Conservation (phyloP, 2,329 filamentous ascomycete genomes). For the Diaporthe australafricana region DNA sequence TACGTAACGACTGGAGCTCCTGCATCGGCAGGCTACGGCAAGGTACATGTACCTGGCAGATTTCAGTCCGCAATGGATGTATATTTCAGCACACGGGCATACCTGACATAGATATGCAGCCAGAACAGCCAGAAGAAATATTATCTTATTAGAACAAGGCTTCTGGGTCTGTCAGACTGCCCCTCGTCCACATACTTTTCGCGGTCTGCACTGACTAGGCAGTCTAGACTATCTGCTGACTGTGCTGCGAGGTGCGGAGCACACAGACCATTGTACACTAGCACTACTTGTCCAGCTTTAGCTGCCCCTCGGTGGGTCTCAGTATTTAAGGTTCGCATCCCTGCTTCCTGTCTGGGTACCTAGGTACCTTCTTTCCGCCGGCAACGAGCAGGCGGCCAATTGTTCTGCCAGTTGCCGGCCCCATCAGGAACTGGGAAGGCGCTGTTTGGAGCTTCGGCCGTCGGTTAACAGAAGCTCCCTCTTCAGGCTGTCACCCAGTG, state of each 20-base stretch:
- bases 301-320: constrained; percentile 18
- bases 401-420: constrained; percentile 30
- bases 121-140: neutral
- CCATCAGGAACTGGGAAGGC: neutral
- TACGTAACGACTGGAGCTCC: constrained; percentile 39
- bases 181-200: neutral
- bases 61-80: neutral
- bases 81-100: neutral
- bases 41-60: constrained; percentile 11
- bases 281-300: too few relatives aligned
- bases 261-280: too few relatives aligned
- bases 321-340: constrained; percentile 16
- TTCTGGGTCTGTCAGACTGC: too few relatives aligned
- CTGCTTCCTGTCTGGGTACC: neutral
- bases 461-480: neutral
- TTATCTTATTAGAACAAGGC: neutral
- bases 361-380: neutral
- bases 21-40: constrained; percentile 42
- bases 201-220: too few relatives aligned
- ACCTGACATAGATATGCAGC: neutral
- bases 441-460: neutral
- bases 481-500: neutral
- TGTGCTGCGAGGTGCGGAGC: too few relatives aligned
- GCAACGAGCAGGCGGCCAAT: constrained; percentile 24
- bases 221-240: too few relatives aligned